A percentile compares a stretch with the other conserved stretches of the same genome.
These are phyloP conservation scores for Sporothrix humicola DNA, from an alignment of 2,329 filamentous ascomycete species.

Conservation along the genomic window DNA sequence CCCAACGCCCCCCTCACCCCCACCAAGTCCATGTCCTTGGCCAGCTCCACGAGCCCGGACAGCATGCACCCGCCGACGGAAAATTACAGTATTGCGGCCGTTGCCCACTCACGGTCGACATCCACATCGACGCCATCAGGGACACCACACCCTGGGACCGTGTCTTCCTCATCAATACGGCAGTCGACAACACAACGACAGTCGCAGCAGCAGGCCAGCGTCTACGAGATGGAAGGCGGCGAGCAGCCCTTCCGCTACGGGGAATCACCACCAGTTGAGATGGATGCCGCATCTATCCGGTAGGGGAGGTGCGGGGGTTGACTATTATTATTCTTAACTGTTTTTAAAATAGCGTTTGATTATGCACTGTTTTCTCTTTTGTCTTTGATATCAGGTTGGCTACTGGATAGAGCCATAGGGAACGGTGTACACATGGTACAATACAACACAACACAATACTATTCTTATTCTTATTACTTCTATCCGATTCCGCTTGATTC, in stretches of 20 bases:
- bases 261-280: background rate
- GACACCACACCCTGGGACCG: background rate
- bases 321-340: background rate
- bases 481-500: too few species aligned
- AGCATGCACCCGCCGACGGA: background rate
- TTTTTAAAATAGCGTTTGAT: background rate
- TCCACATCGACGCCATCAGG: background rate
- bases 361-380: background rate
- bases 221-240: slow-evolving; percentile 4
- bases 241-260: background rate
- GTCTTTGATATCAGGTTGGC: too few species aligned
- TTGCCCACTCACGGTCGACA: background rate
- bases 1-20: background rate
- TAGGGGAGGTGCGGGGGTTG: background rate
- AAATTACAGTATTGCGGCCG: background rate
- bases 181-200: background rate
- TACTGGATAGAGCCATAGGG: too few species aligned
- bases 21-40: background rate
- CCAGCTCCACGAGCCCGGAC: background rate
- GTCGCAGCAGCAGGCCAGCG: background rate
- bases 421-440: too few species aligned
- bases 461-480: too few species aligned
- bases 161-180: background rate
- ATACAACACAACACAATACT: too few species aligned
- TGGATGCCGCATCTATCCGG: background rate